phyloP scores from a whole-genome alignment of 352 stramenopile species.

The Globisporangium emineosum region DNA sequence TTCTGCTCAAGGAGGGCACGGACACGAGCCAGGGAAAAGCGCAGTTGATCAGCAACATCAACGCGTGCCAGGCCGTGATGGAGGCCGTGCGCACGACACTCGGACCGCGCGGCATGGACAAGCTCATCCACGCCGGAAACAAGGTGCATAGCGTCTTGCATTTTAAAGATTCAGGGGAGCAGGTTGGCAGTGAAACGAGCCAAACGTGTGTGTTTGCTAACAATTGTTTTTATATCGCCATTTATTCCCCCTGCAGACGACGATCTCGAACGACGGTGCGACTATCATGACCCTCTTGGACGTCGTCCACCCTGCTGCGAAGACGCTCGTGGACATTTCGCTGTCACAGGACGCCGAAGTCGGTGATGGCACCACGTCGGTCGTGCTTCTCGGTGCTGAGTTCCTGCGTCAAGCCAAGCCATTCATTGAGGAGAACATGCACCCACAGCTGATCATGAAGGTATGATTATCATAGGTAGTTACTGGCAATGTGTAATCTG shows the following conservation, averaged over 20 bases:
- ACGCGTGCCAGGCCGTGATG: conserved; percentile 93
- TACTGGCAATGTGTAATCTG: neutral
- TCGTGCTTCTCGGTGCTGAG: conserved; percentile 96
- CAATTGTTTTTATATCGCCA: neutral
- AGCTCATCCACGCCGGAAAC: conserved; percentile 94
- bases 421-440: conserved; percentile 98
- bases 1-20: conserved; percentile 98
- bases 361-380: conserved; percentile 95
- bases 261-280: conserved; percentile 98
- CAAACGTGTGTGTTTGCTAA: neutral
- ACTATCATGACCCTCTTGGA: conserved; percentile 99
- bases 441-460: conserved; percentile 91
- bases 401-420: conserved; percentile 97
- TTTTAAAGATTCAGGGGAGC: neutral
- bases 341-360: conserved; percentile 89
- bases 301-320: conserved; percentile 98
- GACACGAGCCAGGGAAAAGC: conserved; percentile 98
- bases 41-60: conserved; percentile 93
- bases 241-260: conserved; percentile 56
- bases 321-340: conserved; percentile 98
- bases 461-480: conserved; percentile 3
- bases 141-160: conserved; percentile 30
- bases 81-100: conserved; percentile 97
- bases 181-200: no score
- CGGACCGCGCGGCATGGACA: conserved; percentile 98